A percentile compares a stretch with the other conserved stretches of the same genome.
phyloP scores from a whole-genome alignment of 2,329 filamentous ascomycete genomes.

The Beauveria brongniartii region DNA sequence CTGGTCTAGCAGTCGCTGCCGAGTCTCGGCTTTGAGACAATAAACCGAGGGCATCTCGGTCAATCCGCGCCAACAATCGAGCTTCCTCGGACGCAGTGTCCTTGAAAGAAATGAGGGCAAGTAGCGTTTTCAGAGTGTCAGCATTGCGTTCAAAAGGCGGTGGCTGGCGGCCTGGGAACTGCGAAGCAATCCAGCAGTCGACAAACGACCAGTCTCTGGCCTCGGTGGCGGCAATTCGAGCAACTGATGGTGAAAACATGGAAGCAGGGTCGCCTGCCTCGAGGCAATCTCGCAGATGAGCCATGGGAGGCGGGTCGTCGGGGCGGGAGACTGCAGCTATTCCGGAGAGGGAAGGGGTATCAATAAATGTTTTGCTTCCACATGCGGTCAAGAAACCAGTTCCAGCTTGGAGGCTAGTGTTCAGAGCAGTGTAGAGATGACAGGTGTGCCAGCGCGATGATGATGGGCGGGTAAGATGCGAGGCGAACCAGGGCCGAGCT shows the following conservation, averaged over 20 bases:
- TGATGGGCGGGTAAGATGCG: neutral
- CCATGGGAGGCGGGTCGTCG: constrained; percentile 21
- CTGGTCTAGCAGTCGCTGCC: constrained; percentile 19
- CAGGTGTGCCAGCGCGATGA: neutral
- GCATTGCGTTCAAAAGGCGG: constrained; percentile 80
- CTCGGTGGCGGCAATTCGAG: constrained; percentile 68
- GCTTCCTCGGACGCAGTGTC: constrained; percentile 69
- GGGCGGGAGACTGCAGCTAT: neutral
- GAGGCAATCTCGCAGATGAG: constrained; percentile 24
- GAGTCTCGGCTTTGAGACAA: constrained; percentile 24
- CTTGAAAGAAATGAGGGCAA: constrained; percentile 67
- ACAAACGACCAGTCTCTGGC: constrained; percentile 89
- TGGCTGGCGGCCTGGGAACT: constrained; percentile 54
- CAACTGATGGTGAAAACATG: constrained; percentile 60
- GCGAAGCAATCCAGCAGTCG: constrained; percentile 70
- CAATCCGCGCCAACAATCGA: constrained; percentile 47
- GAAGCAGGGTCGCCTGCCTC: constrained; percentile 30
- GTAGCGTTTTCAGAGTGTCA: constrained; percentile 68
- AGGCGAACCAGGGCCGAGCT: no score
- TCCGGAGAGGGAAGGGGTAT: neutral
- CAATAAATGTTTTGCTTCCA: neutral
- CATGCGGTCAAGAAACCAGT: neutral
- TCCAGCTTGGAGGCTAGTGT: neutral
- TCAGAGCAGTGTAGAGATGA: no score
- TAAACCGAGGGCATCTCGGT: constrained; percentile 50